Evolutionary conservation across 805 yeast species (phyloP), one percentile per base, ranked within the genome.

Genomic region (Myxozyma vanderwaltii): DNA sequence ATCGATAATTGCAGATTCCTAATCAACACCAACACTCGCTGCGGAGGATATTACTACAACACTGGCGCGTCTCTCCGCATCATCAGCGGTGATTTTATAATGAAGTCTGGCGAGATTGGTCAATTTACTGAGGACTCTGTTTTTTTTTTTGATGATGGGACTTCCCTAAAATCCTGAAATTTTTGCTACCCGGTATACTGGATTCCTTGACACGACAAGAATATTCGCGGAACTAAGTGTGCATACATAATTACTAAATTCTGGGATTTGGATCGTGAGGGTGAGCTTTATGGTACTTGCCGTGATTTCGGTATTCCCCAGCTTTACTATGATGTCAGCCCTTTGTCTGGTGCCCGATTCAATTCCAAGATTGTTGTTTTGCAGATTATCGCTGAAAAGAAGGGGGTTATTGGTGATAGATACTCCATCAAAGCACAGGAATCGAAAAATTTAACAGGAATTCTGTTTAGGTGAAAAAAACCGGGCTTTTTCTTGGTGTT

Each of bases 11-110:
- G 79, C 39, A 81, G 82, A 2, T 64, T 78, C 53, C 73, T 75
- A 55, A 76, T 79, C 21, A 68, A 75, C 53, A 74, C 76, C 61
- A 70, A 69, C 62, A 69, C 79, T 51, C 71, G 77, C 64, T 79
- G 79, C 33, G 80, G 81, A 0, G 82, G 82, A 44, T 78, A 77
- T 65, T 78, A 78, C 64, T 76, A 75, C 56, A 80, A 78, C 61
- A 80, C 77, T 46, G 82, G 82, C 7, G 73, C 76, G 58, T 75
- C 80, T 35, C 71, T 70, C 41, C 66, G 74, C 58, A 76, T 78
- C 56, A 68, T 71, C 41, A 75, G 76, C 12, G 79, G 76, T 15
- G 75, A 75, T 59, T 74, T 78, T 58, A 67, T 70, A 31, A 67
- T 78, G 49, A 72, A 75, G 67, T 71, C 72, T 48, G 76, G 78